phyloP scores from a whole-genome alignment of 805 yeast genomes.

The Kodamaea fukazawae region DNA sequence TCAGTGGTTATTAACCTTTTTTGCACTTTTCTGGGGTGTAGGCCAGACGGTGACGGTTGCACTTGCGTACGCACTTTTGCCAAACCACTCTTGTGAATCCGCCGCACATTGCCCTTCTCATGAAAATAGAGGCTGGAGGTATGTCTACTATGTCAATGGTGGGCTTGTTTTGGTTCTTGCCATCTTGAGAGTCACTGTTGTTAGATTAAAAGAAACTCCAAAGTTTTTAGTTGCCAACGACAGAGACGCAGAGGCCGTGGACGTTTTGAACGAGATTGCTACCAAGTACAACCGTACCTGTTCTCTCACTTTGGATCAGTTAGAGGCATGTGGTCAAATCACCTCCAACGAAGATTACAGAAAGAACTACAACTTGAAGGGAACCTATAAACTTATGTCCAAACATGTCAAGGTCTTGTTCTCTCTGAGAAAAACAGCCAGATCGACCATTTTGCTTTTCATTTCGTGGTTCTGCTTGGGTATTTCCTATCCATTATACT shows the following conservation, averaged over 20 bases:
- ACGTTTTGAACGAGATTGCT: slow-evolving; percentile 44
- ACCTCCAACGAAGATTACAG: slow-evolving; percentile 20
- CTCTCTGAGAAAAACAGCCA: slow-evolving; percentile 9
- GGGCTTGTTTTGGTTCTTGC: slow-evolving; percentile 44
- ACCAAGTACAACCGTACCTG: slow-evolving; percentile 17
- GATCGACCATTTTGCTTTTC: slow-evolving; percentile 12
- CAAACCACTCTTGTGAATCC: slow-evolving; percentile 45
- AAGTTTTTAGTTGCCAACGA: slow-evolving; percentile 53
- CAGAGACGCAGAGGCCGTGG: slow-evolving; percentile 48
- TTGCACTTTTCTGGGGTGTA: slow-evolving; percentile 37
- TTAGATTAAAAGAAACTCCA: slow-evolving; percentile 53
- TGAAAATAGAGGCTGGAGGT: slow-evolving; percentile 61
- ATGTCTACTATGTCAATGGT: slow-evolving; percentile 45
- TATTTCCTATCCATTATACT: slow-evolving; percentile 52
- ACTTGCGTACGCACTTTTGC: slow-evolving; percentile 55
- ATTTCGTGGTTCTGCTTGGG: slow-evolving; percentile 41
- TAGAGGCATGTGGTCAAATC: slow-evolving; percentile 19
- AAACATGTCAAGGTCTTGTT: slow-evolving; percentile 14
- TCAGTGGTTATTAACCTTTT: slow-evolving; percentile 51
- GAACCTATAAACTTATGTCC: slow-evolving; percentile 5
- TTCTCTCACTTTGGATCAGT: slow-evolving; percentile 23
- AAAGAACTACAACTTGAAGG: slow-evolving; percentile 9
- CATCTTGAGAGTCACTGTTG: slow-evolving; percentile 30
- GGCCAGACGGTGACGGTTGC: slow-evolving; percentile 55
- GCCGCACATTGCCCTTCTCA: slow-evolving; percentile 41